Evolutionary conservation across 805 yeast species (phyloP).

Genomic region (Dipodascus geniculatus): DNA sequence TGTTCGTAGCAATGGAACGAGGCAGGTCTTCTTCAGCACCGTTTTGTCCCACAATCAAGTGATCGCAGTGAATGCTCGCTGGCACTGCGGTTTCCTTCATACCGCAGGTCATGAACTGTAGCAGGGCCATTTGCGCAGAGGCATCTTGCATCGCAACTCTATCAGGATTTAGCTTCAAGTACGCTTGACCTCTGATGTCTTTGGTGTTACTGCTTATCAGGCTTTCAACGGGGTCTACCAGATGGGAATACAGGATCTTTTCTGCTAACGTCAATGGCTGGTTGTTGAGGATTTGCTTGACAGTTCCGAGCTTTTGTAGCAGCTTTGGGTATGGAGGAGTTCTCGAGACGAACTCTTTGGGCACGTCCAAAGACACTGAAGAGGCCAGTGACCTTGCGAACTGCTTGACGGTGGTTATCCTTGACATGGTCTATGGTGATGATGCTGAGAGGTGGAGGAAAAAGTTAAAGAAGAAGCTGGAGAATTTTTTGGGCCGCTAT

Average conservation of each 20-base stretch:
- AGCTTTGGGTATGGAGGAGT: constrained; percentile 84
- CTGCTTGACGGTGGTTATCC: neutral
- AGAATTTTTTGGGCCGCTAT: neutral
- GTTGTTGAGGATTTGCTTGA: constrained; percentile 52
- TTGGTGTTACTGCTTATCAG: constrained; percentile 39
- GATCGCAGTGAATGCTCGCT: constrained; percentile 95
- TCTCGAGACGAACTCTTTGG: constrained; percentile 52
- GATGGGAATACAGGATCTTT: constrained; percentile 85
- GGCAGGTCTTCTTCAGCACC: constrained; percentile 80
- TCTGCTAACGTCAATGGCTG: constrained; percentile 87
- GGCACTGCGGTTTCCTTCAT: constrained; percentile 83
- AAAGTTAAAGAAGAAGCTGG: neutral
- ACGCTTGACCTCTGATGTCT: constrained; percentile 69
- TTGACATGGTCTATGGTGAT: neutral
- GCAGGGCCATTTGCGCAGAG: constrained; percentile 98
- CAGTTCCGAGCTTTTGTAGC: constrained; percentile 47
- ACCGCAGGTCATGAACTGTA: constrained; percentile 97
- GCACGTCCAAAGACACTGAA: constrained; percentile 26
- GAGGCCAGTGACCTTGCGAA: constrained; percentile 1
- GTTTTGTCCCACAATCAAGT: constrained; percentile 90
- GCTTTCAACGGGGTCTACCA: constrained; percentile 79
- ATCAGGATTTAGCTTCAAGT: constrained; percentile 89
- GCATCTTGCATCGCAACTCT: constrained; percentile 99
- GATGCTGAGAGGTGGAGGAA: neutral
- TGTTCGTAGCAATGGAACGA: constrained; percentile 72